Evolutionary conservation across 495 filamentous ascomycete species (phyloP).

Genomic region (Letharia columbiana): DNA sequence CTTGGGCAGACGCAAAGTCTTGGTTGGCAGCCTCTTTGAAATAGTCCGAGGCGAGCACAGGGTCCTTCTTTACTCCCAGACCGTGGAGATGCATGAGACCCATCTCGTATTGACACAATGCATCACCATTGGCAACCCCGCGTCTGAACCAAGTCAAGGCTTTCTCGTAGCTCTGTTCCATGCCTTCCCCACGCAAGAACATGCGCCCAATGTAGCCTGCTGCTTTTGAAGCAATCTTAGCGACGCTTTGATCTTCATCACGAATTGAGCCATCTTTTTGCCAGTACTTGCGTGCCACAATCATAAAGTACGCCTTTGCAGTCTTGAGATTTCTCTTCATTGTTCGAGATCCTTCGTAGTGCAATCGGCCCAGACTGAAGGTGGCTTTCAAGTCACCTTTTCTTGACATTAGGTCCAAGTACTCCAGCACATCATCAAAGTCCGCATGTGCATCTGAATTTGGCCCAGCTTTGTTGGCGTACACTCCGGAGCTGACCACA

Average conservation of each 20-base stretch:
- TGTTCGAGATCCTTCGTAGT: conserved; percentile 79
- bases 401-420: conserved; percentile 83
- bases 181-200: conserved; percentile 86
- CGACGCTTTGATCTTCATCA: conserved; percentile 47
- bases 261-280: conserved; percentile 59
- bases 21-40: conserved; percentile 80
- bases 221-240: conserved; percentile 79
- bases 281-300: conserved; percentile 82
- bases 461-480: conserved; percentile 61
- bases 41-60: conserved; percentile 62
- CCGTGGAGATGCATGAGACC: conserved; percentile 85
- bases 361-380: conserved; percentile 75
- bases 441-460: conserved; percentile 69
- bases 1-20: conserved; percentile 74
- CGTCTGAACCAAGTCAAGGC: conserved; percentile 82
- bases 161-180: conserved; percentile 65
- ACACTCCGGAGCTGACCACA: conserved; percentile 79
- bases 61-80: conserved; percentile 66
- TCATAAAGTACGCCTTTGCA: conserved; percentile 75
- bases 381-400: conserved; percentile 91
- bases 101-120: conserved; percentile 76
- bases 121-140: conserved; percentile 69
- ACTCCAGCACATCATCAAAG: conserved; percentile 90
- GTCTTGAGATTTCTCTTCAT: conserved; percentile 62
- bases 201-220: conserved; percentile 89